Conservation (phyloP, 495 filamentous ascomycete genomes). For the Wilcoxina mikolae region DNA sequence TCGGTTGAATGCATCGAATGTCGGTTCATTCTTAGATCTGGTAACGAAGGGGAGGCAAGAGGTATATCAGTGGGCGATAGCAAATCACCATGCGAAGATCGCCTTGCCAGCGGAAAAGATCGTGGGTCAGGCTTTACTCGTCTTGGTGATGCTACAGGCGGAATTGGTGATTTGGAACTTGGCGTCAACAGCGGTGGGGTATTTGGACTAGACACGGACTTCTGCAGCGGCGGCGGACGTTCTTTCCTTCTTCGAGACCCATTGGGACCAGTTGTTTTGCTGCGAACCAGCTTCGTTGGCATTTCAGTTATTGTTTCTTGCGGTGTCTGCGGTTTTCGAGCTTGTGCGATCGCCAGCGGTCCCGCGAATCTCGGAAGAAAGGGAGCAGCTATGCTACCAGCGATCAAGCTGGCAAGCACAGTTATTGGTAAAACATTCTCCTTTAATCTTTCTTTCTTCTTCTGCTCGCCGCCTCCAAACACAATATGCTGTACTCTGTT, state of each 20-base stretch:
- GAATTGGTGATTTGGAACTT: neutral
- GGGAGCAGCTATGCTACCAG: constrained; percentile 44
- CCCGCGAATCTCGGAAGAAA: constrained; percentile 40
- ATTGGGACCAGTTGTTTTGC: constrained; percentile 44
- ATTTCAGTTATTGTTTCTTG: constrained; percentile 36
- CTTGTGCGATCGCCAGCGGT: constrained; percentile 58
- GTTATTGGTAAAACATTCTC: constrained; percentile 62
- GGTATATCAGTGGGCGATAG: constrained; percentile 36
- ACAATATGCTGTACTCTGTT: constrained; percentile 70
- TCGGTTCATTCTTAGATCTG: constrained; percentile 39
- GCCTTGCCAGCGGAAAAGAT: constrained; percentile 23
- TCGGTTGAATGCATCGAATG: constrained; percentile 11
- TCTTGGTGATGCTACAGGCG: constrained; percentile 3
- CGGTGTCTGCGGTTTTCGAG: constrained; percentile 49
- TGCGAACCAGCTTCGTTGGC: constrained; percentile 40
- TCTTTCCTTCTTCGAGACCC: constrained; percentile 36
- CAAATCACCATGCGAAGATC: constrained; percentile 31
- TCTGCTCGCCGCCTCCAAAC: constrained; percentile 49
- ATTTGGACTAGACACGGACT: constrained; percentile 26
- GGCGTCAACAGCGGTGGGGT: neutral
- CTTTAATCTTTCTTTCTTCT: constrained; percentile 49
- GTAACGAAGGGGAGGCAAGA: constrained; percentile 52
- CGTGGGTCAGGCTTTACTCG: constrained; percentile 15
- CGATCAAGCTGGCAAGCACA: constrained; percentile 53
- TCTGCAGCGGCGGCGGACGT: constrained; percentile 31